phyloP scores from a whole-genome alignment of 1,139 yeast genomes.

The Sugiyamaella xylanicola region DNA sequence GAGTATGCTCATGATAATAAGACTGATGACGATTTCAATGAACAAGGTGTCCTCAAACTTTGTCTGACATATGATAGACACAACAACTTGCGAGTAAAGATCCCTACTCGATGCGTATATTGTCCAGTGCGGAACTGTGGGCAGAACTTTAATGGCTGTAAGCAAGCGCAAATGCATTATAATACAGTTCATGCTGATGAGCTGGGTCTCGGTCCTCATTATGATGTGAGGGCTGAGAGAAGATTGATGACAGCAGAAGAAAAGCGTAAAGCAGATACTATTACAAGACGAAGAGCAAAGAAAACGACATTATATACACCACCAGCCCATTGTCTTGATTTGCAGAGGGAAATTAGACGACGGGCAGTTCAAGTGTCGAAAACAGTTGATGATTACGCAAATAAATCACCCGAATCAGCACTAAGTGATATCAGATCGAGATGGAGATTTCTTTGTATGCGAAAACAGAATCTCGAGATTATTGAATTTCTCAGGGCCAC shows the following conservation, averaged over 20 bases:
- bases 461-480: slow-evolving; percentile 14
- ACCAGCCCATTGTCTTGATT: slow-evolving; percentile 13
- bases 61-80: slow-evolving; percentile 15
- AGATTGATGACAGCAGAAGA: slow-evolving; percentile 14
- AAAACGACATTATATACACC: slow-evolving; percentile 14
- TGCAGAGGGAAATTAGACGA: slow-evolving; percentile 14
- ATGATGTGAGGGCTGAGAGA: slow-evolving; percentile 15
- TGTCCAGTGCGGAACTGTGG: slow-evolving; percentile 16
- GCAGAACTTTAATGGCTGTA: slow-evolving; percentile 9
- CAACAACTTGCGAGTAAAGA: slow-evolving; percentile 16
- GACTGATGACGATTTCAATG: slow-evolving; percentile 10
- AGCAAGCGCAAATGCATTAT: slow-evolving; percentile 11
- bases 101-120: slow-evolving; percentile 18
- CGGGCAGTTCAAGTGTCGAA: slow-evolving; percentile 11
- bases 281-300: slow-evolving; percentile 14
- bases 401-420: neutral
- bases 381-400: slow-evolving; percentile 8
- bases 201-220: slow-evolving; percentile 15
- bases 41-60: slow-evolving; percentile 12
- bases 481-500: slow-evolving; percentile 15
- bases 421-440: slow-evolving; percentile 12
- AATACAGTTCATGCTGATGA: slow-evolving; percentile 10
- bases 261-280: slow-evolving; percentile 16
- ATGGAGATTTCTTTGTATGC: slow-evolving; percentile 18
- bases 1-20: slow-evolving; percentile 15